Percentiles rank a stretch among this genome's conserved stretches.
phyloP scores from a whole-genome alignment of 805 yeast genomes.

The Metschnikowia kofuensis region DNA sequence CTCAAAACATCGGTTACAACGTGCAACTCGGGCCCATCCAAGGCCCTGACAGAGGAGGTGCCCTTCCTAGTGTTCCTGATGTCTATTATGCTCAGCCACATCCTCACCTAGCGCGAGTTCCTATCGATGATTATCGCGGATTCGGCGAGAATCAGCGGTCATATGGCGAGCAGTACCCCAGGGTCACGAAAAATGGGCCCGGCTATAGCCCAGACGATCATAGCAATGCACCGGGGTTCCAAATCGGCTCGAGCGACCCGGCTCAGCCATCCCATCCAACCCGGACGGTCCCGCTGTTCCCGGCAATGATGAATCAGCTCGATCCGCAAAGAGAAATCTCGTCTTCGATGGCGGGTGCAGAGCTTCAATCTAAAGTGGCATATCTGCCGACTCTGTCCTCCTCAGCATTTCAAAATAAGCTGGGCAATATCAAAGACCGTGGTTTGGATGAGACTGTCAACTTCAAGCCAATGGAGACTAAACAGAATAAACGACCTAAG shows the following conservation, averaged over 20 bases:
- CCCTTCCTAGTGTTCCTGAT: neutral
- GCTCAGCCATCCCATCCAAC: neutral
- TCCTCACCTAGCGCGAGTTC: neutral
- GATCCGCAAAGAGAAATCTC: neutral
- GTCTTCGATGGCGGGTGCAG: neutral
- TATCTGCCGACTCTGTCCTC: neutral
- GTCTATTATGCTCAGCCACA: neutral
- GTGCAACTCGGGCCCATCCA: conserved; percentile 2
- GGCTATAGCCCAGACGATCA: neutral
- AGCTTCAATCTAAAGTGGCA: neutral
- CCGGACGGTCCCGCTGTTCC: neutral
- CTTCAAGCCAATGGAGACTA: conserved; percentile 37
- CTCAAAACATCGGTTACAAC: neutral
- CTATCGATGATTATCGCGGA: neutral
- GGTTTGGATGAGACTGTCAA: conserved; percentile 8
- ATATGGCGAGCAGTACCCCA: neutral
- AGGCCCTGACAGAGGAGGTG: neutral
- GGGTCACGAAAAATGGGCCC: neutral
- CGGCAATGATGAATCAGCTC: neutral
- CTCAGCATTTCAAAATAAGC: neutral
- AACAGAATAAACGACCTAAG: conserved; percentile 35
- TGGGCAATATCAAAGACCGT: neutral
- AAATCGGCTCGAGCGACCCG: neutral
- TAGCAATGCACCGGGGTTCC: neutral
- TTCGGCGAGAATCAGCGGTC: neutral